Evolutionary conservation across 2,329 filamentous ascomycete genomes (phyloP).

Genomic region (Alternaria tenuissima): DNA sequence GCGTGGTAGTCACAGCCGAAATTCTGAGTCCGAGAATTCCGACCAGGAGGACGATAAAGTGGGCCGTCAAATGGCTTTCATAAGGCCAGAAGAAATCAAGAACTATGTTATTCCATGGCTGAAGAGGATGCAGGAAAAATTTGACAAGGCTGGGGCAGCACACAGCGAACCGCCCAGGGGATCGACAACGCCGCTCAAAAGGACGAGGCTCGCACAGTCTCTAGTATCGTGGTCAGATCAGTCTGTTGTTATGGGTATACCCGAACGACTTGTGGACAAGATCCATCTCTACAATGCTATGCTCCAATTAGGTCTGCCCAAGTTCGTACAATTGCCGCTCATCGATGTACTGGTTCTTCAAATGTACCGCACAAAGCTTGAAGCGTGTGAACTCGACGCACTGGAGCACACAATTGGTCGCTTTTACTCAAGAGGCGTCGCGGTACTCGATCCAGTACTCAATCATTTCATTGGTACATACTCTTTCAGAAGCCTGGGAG

Average conservation of each 20-base stretch:
- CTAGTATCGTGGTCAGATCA: background rate
- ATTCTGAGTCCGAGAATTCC: too few relatives aligned
- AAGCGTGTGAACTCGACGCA: constrained; percentile 20
- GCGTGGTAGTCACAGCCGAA: background rate
- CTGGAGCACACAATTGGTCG: constrained; percentile 30
- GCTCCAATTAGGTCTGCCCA: constrained; percentile 27
- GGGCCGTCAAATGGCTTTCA: constrained; percentile 21
- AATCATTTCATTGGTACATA: constrained; percentile 29
- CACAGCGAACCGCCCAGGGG: background rate
- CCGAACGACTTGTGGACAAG: constrained; percentile 18
- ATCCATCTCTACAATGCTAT: constrained; percentile 34
- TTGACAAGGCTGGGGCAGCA: background rate
- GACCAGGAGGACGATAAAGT: too few relatives aligned
- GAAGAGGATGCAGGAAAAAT: constrained; percentile 2
- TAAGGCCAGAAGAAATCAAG: constrained; percentile 16
- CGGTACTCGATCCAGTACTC: constrained; percentile 31
- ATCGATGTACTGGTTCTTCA: constrained; percentile 23
- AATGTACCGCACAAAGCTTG: constrained; percentile 21
- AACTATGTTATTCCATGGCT: constrained; percentile 29
- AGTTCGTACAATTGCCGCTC: constrained; percentile 18
- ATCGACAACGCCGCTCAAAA: background rate
- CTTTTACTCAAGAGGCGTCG: constrained; percentile 20
- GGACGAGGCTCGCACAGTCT: background rate
- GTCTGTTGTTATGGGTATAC: constrained; percentile 13
- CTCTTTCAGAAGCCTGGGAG: constrained; percentile 5